Percentiles rank a stretch among this genome's conserved stretches.
Evolutionary conservation across 257 asterid species (phyloP).

Genomic region (Nicotiana noctiflora): DNA sequence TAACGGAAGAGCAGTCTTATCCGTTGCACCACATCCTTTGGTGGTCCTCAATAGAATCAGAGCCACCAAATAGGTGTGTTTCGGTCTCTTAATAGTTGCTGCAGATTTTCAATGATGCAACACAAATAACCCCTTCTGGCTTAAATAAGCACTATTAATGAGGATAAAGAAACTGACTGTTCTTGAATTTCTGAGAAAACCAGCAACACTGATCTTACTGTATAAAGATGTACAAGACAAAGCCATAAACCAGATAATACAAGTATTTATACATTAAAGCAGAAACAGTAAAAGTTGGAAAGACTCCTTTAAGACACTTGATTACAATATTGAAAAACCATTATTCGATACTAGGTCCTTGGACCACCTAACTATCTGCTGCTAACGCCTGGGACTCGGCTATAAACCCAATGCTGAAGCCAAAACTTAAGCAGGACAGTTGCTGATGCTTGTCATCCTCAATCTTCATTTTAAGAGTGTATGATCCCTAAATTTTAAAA

Average conservation of each 20-base stretch:
- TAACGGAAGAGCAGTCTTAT: no score
- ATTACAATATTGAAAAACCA: not conserved
- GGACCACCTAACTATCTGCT: not conserved
- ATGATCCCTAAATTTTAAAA: slow-evolving; percentile 53
- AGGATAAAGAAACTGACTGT: not conserved
- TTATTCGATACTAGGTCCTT: not conserved
- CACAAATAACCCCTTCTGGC: not conserved
- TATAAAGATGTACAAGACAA: not conserved
- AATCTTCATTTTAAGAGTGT: slow-evolving; percentile 54
- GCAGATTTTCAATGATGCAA: not conserved
- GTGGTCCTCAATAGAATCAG: no score
- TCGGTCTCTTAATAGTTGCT: not conserved
- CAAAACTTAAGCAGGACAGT: slow-evolving; percentile 65
- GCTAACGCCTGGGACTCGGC: not conserved
- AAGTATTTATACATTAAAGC: not conserved
- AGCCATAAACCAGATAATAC: not conserved
- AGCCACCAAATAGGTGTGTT: no score
- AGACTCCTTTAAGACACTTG: not conserved
- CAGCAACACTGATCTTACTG: not conserved
- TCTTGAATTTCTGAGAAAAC: not conserved
- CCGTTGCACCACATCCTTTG: no score
- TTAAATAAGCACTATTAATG: not conserved
- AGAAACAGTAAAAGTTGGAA: not conserved
- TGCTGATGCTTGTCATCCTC: slow-evolving; percentile 34
- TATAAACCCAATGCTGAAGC: slow-evolving; percentile 40